A percentile compares a stretch with the other conserved stretches of the same genome.
phyloP scores from a whole-genome alignment of 129 eudicot genomes.

The Flaveria trinervia region DNA sequence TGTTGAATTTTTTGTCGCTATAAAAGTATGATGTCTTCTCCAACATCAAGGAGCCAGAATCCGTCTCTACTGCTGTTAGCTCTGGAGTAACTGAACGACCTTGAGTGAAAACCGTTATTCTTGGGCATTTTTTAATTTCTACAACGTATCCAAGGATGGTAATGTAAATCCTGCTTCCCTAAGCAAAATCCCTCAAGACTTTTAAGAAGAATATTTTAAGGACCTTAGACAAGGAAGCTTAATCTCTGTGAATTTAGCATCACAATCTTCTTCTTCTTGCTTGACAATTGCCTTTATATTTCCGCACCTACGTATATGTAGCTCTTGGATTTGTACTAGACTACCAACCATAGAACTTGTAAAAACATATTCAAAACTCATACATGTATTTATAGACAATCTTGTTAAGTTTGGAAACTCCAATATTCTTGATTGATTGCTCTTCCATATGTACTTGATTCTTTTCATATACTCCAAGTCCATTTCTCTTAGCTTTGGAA shows the following conservation, averaged over 20 bases:
- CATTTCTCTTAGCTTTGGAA: neutral
- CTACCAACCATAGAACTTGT: neutral
- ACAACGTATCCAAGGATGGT: neutral
- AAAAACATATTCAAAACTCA: neutral
- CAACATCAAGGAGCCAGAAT: neutral
- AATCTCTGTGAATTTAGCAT: neutral
- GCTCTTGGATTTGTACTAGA: neutral
- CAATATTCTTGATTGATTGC: neutral
- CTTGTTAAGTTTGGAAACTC: neutral
- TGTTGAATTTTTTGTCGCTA: neutral
- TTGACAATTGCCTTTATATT: neutral
- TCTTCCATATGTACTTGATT: neutral
- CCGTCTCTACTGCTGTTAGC: neutral
- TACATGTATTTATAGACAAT: neutral
- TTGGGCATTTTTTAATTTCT: neutral
- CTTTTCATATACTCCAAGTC: fast-evolving
- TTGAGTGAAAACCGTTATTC: neutral
- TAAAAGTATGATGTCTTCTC: neutral
- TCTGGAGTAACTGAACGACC: neutral
- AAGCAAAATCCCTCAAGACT: neutral
- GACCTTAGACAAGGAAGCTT: neutral
- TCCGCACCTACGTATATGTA: neutral
- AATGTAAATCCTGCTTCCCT: neutral
- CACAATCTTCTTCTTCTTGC: neutral
- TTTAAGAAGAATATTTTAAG: neutral